Conservation (phyloP, 371 early-diverging fungal genomes). For the Rhizopus arrhizus region DNA sequence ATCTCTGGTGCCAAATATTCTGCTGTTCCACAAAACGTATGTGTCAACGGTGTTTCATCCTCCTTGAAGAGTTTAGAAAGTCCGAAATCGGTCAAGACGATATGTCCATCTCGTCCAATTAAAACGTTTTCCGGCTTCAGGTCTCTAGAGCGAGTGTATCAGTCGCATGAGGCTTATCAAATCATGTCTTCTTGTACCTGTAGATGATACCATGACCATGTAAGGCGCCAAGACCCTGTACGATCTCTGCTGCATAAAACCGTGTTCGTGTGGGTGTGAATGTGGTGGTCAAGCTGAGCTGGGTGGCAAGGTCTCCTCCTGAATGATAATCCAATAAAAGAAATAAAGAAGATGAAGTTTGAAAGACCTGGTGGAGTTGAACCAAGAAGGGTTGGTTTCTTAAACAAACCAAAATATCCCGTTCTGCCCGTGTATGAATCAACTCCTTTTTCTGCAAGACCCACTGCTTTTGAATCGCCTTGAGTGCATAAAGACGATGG, state of each 20-base stretch:
- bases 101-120: conserved; percentile 78
- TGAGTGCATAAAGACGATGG: conserved; percentile 65
- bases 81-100: conserved; percentile 88
- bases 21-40: conserved; percentile 95
- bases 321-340: conserved; percentile 83
- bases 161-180: too few species aligned
- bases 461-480: conserved; percentile 70
- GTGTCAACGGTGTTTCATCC: conserved; percentile 53
- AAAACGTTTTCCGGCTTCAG: conserved; percentile 86
- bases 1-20: conserved; percentile 94
- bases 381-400: conserved; percentile 73
- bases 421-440: conserved; percentile 68
- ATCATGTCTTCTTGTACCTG: conserved; percentile 35
- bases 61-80: conserved; percentile 69
- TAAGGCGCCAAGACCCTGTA: conserved; percentile 81
- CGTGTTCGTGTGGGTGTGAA: conserved; percentile 74
- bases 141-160: conserved; percentile 48
- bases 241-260: conserved; percentile 88
- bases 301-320: conserved; percentile 87
- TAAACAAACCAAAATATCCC: conserved; percentile 67
- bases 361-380: conserved; percentile 73
- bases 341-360: conserved; percentile 68
- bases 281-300: conserved; percentile 64
- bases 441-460: conserved; percentile 65
- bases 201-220: conserved; percentile 89